Evolutionary conservation across 2,329 filamentous ascomycete species (phyloP).

Genomic region (Anthostomella pinea): DNA sequence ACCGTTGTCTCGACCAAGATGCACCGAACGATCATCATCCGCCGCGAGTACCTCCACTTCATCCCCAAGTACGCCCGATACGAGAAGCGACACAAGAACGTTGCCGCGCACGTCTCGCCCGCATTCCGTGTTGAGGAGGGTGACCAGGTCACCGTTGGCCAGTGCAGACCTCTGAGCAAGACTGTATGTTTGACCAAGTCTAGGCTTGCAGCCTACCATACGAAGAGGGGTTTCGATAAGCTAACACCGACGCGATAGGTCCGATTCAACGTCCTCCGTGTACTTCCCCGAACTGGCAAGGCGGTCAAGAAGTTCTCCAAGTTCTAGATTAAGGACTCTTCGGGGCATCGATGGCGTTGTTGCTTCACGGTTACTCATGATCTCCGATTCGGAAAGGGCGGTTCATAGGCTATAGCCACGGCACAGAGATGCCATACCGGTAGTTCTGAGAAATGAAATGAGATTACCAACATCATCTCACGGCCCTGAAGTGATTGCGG

Average conservation of each 20-base stretch:
- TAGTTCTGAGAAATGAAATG: constrained; percentile 35
- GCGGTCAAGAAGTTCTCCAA: constrained; percentile 96
- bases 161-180: constrained; percentile 99
- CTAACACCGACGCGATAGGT: constrained; percentile 53
- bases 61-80: constrained; percentile 99
- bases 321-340: constrained; percentile 68
- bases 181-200: constrained; percentile 69
- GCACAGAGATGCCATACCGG: constrained; percentile 31
- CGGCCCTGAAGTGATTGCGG: constrained; percentile 10
- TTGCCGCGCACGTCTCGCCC: constrained; percentile 96
- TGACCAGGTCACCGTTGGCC: constrained; percentile 98
- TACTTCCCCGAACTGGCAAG: constrained; percentile 96
- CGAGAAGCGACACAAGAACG: constrained; percentile 99
- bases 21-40: constrained; percentile 99
- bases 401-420: constrained; percentile 34
- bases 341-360: constrained; percentile 52
- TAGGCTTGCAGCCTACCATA: too few species aligned
- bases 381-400: constrained; percentile 35
- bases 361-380: constrained; percentile 45
- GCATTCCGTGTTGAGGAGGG: constrained; percentile 99
- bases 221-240: not conserved
- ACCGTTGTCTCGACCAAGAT: constrained; percentile 99
- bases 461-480: constrained; percentile 24
- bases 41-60: constrained; percentile 99
- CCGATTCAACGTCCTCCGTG: constrained; percentile 99